Base-by-base conservation (phyloP, 2,329 filamentous ascomycete species). In the Aspergillus fumigatus region DNA sequence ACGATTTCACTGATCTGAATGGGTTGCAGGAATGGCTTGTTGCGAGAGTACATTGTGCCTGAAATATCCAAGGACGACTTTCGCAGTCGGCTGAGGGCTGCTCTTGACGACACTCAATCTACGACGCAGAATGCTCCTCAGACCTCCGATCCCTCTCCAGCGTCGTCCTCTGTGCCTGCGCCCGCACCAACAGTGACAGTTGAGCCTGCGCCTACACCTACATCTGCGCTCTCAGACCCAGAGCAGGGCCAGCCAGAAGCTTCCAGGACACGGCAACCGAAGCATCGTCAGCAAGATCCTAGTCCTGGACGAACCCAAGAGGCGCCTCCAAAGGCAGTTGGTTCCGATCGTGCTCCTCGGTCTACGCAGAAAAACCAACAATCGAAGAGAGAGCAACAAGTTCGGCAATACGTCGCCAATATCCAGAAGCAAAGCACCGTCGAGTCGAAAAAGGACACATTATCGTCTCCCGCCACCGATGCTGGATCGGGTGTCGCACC, bases 1-100 rank as follows among this genome's bases (percentile, higher is more conserved):
- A 11, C 40, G 19, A 17, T 21, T 38, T 45, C 35, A 56, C 59
- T 69, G 58, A 68, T 57, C 21, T 21, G 11, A 10, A 47, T 19
- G 11, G n/a, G 8, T 48, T n/a, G 41, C 62, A 86, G 84, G 68
- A 88, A 91, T 73, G 90, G 88, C 8, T 83, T 89, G 59, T 77
- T 96, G 14, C 86, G 88, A 67, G 88, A 93, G 70, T 92, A 92
- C 70, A 80, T 96, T 9, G 80, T 85, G 40, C 77, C 84, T 1
- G 88, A 86, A 8, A 80, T 83, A 8, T 74, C 78, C 14, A 87
- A 84, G 67, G 82, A 88, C 17, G 86, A 90, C 8, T 91, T 94
- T 56, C 71, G 85, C 50, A 78, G 77, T 47, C 79, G 84, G 25
- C 61, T 90, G 3, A 70, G 73, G 14, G 72, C 73, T 54, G 78